Base-by-base conservation (phyloP, 192 early-diverging fungal species). In the Glomus cerebriforme region DNA sequence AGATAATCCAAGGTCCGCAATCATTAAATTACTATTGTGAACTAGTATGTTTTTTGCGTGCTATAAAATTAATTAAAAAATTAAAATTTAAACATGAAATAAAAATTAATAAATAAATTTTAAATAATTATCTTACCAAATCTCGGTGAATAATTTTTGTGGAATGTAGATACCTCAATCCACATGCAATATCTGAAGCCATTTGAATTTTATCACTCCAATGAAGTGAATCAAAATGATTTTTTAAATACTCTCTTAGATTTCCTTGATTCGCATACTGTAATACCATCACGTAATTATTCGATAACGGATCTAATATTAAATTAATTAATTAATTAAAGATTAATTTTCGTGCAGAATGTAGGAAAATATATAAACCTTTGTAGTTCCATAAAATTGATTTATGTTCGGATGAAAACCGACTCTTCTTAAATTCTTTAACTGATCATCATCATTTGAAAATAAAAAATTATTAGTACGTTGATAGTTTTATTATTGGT, bases 11-110 rank as follows among this genome's bases (percentile, higher is more conserved):
- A 75, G 32, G 37, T 75, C 73, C 9, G 73, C 59, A 60, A 75
- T 75, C 29, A 47, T 37, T 31, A 35, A 5, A 22, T 19, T 26
- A 63, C 47, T 32, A 62, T 75, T 35, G 31, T 60, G 29, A 2
- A 63, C 8, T 22, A 75, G 35, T 19, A 75, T 75, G 15, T 75
- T 75, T 62, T 75, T 75, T 24, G 73, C 59, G 29, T 75, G 73
- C 73, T 75, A 60, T 2, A 34, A 12, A 29, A n/a, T 17, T 6
- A n/a, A 0, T n/a, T 31, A 75, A 13, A 24, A n/a, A 31, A 35
- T 17, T 75, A 17, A 31, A 60, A 9, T 39, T 39, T 0, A 39
- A 39, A 39, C 8, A 1, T 39, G 37, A 39, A 62, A 60, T 7
- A 7, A 59, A 75, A 22, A 22, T 60, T 6, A 3, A 22, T 32